Conservation (phyloP, 768 basidiomycete genomes). For the Leccinellum rugosiceps region DNA sequence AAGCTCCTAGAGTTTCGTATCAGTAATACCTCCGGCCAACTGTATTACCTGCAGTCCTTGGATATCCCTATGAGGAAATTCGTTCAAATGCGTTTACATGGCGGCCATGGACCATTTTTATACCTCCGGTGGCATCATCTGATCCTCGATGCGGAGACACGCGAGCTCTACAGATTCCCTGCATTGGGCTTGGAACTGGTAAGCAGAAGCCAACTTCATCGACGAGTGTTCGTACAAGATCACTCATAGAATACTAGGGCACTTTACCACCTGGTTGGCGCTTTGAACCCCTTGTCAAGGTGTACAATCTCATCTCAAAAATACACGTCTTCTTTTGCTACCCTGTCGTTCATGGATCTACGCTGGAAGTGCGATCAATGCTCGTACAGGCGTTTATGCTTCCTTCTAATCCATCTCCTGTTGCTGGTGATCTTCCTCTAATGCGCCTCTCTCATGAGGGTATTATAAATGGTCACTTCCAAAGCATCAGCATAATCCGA, state of each 20-base stretch:
- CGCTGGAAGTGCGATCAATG: not conserved
- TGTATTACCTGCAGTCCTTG: not conserved
- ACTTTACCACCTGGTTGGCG: not conserved
- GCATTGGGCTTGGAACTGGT: not conserved
- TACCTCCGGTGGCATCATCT: not conserved
- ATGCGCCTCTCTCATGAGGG: slow-evolving; percentile 1
- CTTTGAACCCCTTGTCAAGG: not conserved
- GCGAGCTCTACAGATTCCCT: not conserved
- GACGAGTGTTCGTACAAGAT: not conserved
- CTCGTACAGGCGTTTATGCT: not conserved
- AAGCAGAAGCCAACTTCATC: not conserved
- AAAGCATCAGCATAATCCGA: not conserved
- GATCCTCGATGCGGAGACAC: not conserved
- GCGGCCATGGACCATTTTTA: not conserved
- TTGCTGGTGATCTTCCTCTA: not conserved
- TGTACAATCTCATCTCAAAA: not conserved
- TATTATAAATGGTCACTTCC: not conserved
- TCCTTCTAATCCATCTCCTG: not conserved
- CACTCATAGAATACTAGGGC: not conserved
- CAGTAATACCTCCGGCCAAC: not conserved
- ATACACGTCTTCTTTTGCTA: not conserved
- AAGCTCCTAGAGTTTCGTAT: not conserved
- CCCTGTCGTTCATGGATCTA: not conserved
- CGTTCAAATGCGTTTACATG: not conserved
- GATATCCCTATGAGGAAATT: not conserved